Conservation (phyloP, 371 early-diverging fungal species). For the Mucor sp. region DNA sequence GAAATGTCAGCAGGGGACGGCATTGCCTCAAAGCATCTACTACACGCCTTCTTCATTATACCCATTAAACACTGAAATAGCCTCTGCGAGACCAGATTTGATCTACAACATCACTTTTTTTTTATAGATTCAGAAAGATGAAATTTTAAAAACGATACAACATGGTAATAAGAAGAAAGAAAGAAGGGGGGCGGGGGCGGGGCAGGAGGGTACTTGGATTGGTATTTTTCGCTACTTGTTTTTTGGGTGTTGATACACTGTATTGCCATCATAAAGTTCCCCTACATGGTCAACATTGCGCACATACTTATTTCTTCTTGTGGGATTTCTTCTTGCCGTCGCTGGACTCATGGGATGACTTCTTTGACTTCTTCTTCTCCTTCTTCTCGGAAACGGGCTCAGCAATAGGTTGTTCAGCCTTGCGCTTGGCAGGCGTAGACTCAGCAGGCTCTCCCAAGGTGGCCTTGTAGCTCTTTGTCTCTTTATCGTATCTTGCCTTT, state of each 20-base stretch:
- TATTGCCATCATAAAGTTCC: background rate
- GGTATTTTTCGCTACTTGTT: conserved; percentile 1
- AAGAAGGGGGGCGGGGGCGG: no score
- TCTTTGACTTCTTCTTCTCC: background rate
- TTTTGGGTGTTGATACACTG: background rate
- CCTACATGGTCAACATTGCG: background rate
- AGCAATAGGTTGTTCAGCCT: background rate
- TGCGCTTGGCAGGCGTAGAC: background rate
- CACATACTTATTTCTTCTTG: conserved; percentile 17
- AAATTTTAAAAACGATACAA: no score
- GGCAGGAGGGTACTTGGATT: no score
- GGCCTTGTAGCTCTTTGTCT: conserved; percentile 7
- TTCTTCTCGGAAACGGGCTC: background rate
- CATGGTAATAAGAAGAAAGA: no score
- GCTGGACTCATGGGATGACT: background rate
- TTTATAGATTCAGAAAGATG: no score
- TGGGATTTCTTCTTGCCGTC: conserved; percentile 8
- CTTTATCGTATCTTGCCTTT: conserved; percentile 22
- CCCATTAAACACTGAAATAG: no score
- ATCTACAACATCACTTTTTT: no score
- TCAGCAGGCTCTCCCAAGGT: background rate
- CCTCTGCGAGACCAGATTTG: no score
- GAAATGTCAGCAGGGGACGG: no score
- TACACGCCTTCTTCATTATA: no score
- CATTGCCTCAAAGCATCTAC: no score